Conservation (phyloP, 768 basidiomycete genomes). For the Trametes meyenii region DNA sequence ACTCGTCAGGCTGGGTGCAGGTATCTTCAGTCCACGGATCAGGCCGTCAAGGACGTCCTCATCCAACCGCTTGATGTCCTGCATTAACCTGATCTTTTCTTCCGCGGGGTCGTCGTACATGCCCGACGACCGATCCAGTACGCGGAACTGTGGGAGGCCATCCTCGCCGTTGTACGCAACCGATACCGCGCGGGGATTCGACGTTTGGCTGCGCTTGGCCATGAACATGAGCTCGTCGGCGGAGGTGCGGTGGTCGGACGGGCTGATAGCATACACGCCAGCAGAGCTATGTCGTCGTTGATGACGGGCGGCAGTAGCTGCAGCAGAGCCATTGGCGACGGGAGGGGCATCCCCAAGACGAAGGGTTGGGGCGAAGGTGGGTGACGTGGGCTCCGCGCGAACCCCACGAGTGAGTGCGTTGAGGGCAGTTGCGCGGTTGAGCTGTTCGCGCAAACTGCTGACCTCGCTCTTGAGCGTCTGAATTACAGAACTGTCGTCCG, state of each 20-base stretch:
- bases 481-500: conserved; percentile 87
- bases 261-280: conserved; percentile 66
- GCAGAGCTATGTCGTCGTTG: conserved; percentile 88
- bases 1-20: conserved; percentile 84
- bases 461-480: conserved; percentile 91
- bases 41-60: conserved; percentile 92
- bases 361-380: conserved; percentile 82
- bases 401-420: conserved; percentile 79
- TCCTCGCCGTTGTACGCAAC: conserved; percentile 88
- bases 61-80: conserved; percentile 86
- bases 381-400: conserved; percentile 75
- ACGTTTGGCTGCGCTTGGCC: conserved; percentile 68
- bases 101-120: conserved; percentile 91
- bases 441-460: conserved; percentile 88
- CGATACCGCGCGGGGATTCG: conserved; percentile 83
- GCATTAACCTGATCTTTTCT: conserved; percentile 93
- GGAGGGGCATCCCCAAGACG: conserved; percentile 56
- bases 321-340: conserved; percentile 41
- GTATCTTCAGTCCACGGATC: conserved; percentile 90
- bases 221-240: conserved; percentile 78
- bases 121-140: conserved; percentile 64
- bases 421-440: conserved; percentile 93
- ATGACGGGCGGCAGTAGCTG: conserved; percentile 48
- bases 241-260: conserved; percentile 69
- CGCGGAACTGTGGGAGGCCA: conserved; percentile 63